Base-by-base conservation (phyloP, 192 early-diverging fungal genomes). In the Coemansia sp. region DNA sequence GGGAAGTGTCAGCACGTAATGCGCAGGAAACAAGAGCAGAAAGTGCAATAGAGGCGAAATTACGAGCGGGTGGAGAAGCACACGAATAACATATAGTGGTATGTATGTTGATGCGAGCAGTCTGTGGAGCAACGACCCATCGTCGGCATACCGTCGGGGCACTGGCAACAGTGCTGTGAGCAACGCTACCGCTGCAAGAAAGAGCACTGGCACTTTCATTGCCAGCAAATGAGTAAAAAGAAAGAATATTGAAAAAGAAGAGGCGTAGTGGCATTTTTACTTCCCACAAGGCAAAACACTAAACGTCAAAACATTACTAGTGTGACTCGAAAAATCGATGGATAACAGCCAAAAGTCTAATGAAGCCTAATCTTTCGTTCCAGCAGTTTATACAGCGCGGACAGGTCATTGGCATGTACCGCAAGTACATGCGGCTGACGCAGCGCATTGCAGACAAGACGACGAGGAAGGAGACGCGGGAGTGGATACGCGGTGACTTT, bases 371-470 rank as follows among this genome's bases (percentile, higher is more conserved):
- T 37, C 53, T 66, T 3, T 73, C 71, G 39, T 62, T 80, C 23
- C 68, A 68, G 49, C 71, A 74, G 56, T 80, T 80, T 62, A 65
- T 80, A 4, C 77, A 74, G 62, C 77, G 68, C 39, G 71, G 77
- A 20, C 69, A 80, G 55, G 77, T 74, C 3, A 29, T 74, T 22
- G 27, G 57, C 32, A 74, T 73, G 77, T 80, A 80, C 29, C 77
- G 77, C 62, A 64, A 71, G 59, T 80, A 62, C 50, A 80, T 80
- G 77, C 77, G 77, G 20, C 49, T 80, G 39, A 69, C 71, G 11
- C 64, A 71, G 49, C 77, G 65, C 41, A 67, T 74, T 12, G 51
- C 71, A 3, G 77, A 80, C 19, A 71, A 64, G 35, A 10, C 38
- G 10, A 51, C 66, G 9, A 43, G 68, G 11, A 41, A 35, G 20